phyloP scores from a whole-genome alignment of 1,139 yeast species.

The Kodamaea sp. region DNA sequence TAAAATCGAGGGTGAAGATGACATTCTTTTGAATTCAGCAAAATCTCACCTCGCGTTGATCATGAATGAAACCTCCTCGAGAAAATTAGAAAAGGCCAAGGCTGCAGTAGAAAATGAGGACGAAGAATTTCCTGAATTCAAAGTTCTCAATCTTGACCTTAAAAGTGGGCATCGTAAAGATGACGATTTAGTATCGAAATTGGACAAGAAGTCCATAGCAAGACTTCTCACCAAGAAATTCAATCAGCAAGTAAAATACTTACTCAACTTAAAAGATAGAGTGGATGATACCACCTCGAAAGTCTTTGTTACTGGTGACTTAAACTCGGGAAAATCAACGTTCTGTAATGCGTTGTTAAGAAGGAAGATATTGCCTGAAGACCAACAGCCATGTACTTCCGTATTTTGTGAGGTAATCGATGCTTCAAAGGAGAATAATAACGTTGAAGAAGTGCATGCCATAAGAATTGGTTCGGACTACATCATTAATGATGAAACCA shows the following conservation, averaged over 20 bases:
- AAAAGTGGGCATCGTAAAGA: constrained; percentile 57
- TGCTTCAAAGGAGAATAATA: constrained; percentile 66
- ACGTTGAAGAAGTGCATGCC: constrained; percentile 91
- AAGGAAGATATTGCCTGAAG: constrained; percentile 83
- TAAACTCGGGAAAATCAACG: constrained; percentile 95
- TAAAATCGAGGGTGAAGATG: constrained; percentile 29
- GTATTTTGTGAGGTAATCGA: constrained; percentile 95
- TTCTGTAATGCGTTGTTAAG: constrained; percentile 89
- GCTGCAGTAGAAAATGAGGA: constrained; percentile 19
- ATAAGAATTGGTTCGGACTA: constrained; percentile 62
- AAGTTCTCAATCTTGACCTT: constrained; percentile 63
- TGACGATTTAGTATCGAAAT: constrained; percentile 42
- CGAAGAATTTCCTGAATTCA: constrained; percentile 44
- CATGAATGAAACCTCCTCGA: constrained; percentile 41
- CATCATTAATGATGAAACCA: constrained; percentile 59
- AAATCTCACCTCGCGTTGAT: constrained; percentile 53
- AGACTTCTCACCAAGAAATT: constrained; percentile 66
- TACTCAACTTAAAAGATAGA: constrained; percentile 74
- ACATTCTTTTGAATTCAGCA: constrained; percentile 44
- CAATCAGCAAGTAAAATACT: constrained; percentile 62
- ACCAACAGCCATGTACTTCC: constrained; percentile 96
- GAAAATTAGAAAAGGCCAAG: constrained; percentile 33
- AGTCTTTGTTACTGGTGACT: constrained; percentile 94
- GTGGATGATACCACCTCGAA: constrained; percentile 91
- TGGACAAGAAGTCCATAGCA: constrained; percentile 69